Evolutionary conservation across 371 early-diverging fungal species (phyloP).

Genomic region (Gilbertella persicaria): DNA sequence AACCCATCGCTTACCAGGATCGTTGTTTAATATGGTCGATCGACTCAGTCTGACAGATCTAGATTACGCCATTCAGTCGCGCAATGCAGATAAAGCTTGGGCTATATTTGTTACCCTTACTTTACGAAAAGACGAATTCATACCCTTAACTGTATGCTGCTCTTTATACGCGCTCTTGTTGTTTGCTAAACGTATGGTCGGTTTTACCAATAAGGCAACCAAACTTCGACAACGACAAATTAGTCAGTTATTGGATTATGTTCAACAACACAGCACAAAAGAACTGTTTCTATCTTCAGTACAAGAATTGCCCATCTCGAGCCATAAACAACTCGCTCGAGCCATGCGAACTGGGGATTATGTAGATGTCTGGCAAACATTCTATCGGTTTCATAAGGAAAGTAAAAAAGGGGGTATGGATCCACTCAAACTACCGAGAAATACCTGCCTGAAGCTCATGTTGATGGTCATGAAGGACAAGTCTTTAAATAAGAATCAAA

Average conservation of each 20-base stretch:
- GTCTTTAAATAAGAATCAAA: conserved; percentile 21
- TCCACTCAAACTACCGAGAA: conserved; percentile 19
- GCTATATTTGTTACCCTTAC: conserved; percentile 37
- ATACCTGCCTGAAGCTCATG: conserved; percentile 30
- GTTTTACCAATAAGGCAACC: conserved; percentile 1
- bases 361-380: conserved; percentile 25
- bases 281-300: conserved; percentile 26
- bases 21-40: conserved; percentile 32
- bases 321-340: conserved; percentile 29
- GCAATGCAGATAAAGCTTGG: conserved; percentile 48
- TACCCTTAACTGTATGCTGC: conserved; percentile 33
- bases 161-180: conserved; percentile 38
- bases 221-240: conserved; percentile 34
- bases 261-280: conserved; percentile 22
- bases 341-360: conserved; percentile 18
- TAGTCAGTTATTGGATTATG: conserved; percentile 31
- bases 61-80: conserved; percentile 34
- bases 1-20: conserved; percentile 14
- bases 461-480: conserved; percentile 23
- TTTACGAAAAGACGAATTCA: conserved; percentile 20
- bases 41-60: conserved; percentile 32
- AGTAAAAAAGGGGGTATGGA: background rate
- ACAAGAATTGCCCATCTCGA: conserved; percentile 29
- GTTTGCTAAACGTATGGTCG: conserved; percentile 30
- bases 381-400: conserved; percentile 25